Evolutionary conservation across 352 stramenopile species (phyloP).

Genomic region (Paralagenidium karlingii): DNA sequence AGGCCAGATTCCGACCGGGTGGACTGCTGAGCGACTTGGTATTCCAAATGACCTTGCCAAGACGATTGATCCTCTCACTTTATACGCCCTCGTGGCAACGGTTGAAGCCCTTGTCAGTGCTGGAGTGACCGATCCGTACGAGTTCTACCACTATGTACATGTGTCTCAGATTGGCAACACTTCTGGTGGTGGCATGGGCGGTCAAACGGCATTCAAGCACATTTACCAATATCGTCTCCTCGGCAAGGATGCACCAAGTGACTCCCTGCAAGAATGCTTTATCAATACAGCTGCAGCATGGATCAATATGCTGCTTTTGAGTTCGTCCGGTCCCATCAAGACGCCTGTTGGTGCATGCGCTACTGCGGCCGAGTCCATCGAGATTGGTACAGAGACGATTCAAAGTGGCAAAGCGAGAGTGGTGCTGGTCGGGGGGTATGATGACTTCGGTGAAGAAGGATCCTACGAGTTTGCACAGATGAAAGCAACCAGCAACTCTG

Average conservation of each 20-base stretch:
- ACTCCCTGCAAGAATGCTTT: constrained; percentile 76
- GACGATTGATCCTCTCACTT: constrained; percentile 62
- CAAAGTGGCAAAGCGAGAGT: constrained; percentile 78
- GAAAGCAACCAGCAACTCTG: constrained; percentile 79
- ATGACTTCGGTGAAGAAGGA: constrained; percentile 80
- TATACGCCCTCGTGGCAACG: constrained; percentile 63
- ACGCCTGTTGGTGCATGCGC: constrained; percentile 77
- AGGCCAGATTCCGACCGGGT: constrained; percentile 81
- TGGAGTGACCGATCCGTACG: constrained; percentile 80
- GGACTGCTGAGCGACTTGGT: constrained; percentile 69
- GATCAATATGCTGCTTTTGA: constrained; percentile 85
- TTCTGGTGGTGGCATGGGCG: constrained; percentile 71
- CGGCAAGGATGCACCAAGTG: constrained; percentile 60
- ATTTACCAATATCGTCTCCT: constrained; percentile 64
- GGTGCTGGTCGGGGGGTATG: constrained; percentile 74
- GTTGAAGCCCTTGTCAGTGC: constrained; percentile 71
- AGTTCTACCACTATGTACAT: constrained; percentile 88
- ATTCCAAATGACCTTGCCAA: constrained; percentile 72
- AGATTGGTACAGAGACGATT: constrained; percentile 83
- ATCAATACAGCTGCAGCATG: constrained; percentile 83
- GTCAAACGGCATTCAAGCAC: constrained; percentile 59
- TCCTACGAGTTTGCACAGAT: constrained; percentile 84
- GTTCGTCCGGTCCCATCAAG: constrained; percentile 82
- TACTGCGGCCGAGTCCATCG: constrained; percentile 76
- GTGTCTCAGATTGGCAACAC: constrained; percentile 81